These are phyloP conservation scores for Biscogniauxia marginata DNA, from an alignment of 2,329 filamentous ascomycete species.

Conservation along the genomic window DNA sequence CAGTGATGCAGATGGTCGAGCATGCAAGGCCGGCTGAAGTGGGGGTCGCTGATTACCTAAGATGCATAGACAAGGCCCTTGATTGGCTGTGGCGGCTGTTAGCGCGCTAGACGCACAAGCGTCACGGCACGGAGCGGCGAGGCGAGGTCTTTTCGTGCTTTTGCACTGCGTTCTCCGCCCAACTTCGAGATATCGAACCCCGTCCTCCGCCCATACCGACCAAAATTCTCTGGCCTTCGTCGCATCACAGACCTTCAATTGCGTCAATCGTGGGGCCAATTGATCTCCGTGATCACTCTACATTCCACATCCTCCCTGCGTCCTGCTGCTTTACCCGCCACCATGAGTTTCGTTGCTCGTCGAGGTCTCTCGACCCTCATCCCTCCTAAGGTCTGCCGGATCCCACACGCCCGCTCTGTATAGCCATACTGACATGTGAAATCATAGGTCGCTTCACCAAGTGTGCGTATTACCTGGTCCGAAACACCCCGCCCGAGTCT, in stretches of 20 bases:
- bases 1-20: not conserved
- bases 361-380: slow-evolving; percentile 97
- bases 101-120: slow-evolving; percentile 45
- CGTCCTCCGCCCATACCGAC: slow-evolving; percentile 19
- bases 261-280: slow-evolving; percentile 34
- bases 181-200: slow-evolving; percentile 6
- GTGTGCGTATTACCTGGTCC: slow-evolving; percentile 57
- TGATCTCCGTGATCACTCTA: slow-evolving; percentile 33
- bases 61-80: slow-evolving; percentile 22
- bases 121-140: too few species aligned
- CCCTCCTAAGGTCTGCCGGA: slow-evolving; percentile 79
- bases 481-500: slow-evolving; percentile 3
- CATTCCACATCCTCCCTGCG: slow-evolving; percentile 18
- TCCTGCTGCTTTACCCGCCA: slow-evolving; percentile 41
- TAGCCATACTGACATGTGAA: slow-evolving; percentile 37
- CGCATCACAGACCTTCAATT: slow-evolving; percentile 28
- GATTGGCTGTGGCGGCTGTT: slow-evolving; percentile 32
- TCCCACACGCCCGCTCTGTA: not conserved
- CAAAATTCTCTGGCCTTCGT: slow-evolving; percentile 14
- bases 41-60: slow-evolving; percentile 28
- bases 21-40: slow-evolving; percentile 5
- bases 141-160: slow-evolving; percentile 49
- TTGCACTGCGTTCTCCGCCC: slow-evolving; percentile 11
- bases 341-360: slow-evolving; percentile 90
- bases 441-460: slow-evolving; percentile 74